Evolutionary conservation across 73 alveolate genomes (phyloP).

Genomic region (Loxodes magnus): DNA sequence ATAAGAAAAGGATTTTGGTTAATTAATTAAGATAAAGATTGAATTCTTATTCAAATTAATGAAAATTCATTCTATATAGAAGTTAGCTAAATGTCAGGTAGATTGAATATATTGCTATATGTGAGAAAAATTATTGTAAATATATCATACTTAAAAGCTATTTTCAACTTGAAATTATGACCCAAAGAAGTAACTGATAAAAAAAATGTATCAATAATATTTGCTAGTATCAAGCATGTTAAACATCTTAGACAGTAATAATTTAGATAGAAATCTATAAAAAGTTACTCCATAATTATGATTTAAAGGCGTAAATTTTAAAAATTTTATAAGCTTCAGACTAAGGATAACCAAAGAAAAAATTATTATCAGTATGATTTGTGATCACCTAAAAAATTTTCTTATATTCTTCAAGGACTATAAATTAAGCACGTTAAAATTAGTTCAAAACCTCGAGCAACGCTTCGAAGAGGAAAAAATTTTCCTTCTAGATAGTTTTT

Average conservation of each 20-base stretch:
- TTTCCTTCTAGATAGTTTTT: constrained; percentile 20
- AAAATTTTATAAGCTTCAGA: not conserved
- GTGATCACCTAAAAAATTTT: not conserved
- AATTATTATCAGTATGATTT: no score
- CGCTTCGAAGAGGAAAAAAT: constrained; percentile 31
- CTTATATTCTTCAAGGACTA: not conserved
- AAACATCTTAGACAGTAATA: constrained; percentile 11
- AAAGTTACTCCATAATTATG: constrained; percentile 2
- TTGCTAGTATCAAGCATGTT: constrained; percentile 5
- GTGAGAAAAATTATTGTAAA: constrained; percentile 13
- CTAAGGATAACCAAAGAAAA: not conserved
- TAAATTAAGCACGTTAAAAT: not conserved
- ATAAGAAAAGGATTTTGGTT: no score
- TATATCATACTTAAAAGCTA: constrained; percentile 16
- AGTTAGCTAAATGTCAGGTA: constrained; percentile 15
- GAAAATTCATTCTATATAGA: constrained; percentile 11
- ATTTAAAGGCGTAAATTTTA: not conserved
- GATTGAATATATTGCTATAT: not conserved
- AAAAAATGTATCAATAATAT: constrained; percentile 12
- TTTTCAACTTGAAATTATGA: constrained; percentile 35
- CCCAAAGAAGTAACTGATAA: constrained; percentile 26
- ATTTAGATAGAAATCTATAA: constrained; percentile 1
- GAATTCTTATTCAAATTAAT: not conserved
- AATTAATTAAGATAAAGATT: not conserved
- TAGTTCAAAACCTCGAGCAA: constrained; percentile 26